Evolutionary conservation across 2,329 filamentous ascomycete genomes (phyloP), one percentile per base, ranked within the genome.

Genomic region (Xylogone sp.): DNA sequence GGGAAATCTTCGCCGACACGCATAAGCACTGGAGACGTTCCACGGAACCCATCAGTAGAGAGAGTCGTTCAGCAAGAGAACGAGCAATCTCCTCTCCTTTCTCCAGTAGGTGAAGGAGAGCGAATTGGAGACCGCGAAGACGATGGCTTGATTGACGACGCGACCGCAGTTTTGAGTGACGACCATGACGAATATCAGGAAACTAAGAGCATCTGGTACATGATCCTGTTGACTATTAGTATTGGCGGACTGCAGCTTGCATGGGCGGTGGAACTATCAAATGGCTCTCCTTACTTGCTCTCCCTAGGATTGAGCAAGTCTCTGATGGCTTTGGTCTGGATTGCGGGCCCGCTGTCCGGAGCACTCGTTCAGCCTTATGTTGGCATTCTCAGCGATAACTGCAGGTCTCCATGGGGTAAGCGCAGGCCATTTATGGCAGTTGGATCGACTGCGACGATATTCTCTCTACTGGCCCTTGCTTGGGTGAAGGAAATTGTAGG

Each of bases 231-330:
- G 69, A 96, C 93, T 6, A 76, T 97, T 55, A 85, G 88, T 65
- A 88, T 96, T 59, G 90, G 90, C 54, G 93, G 90, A 21, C 75
- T 97, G 56, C 93, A 97, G 71, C 88, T 97, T 60, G 91, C 93
- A 22, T 97, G 93, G 93, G 92, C 92, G 1, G 91, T 96, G 42
- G 93, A 97, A 69, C 77, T 96, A 42, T 96, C 91, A 49, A 93
- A 96, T 73, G 92, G 92, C 61, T 96, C 93, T 49, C 88, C 89
- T 5, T 94, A 88, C 64, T 74, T 94, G 42, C 74, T 93, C 42
- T 91, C 88, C 1, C 79, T 94, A 24, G 89, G 89, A 10, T 78
- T 94, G 69, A 90, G 84, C 77, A 92, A 93, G 72, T 87, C 88
- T 34, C 71, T 92, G 43, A 87, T 93, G 76, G 88, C 89, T 18